Evolutionary conservation across 2,329 filamentous ascomycete species (phyloP).

Genomic region (Fusarium sp.): DNA sequence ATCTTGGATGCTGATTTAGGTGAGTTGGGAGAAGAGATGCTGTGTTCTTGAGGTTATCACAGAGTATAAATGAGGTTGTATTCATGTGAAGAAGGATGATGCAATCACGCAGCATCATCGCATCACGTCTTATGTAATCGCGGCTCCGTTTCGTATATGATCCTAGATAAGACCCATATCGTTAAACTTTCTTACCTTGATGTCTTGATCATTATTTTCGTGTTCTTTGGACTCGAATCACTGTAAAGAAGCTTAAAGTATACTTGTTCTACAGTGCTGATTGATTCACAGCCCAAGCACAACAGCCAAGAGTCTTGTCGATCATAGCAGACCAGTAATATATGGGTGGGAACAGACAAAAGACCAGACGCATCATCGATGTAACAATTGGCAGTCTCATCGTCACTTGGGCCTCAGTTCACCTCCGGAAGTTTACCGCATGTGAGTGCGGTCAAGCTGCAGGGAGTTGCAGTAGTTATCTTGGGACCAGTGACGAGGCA

Average conservation of each 20-base stretch:
- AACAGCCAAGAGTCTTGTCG: neutral
- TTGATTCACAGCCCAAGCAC: neutral
- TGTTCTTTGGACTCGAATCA: neutral
- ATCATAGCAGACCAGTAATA: neutral
- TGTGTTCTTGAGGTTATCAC: neutral
- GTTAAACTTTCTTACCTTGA: neutral
- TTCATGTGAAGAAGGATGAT: slow-evolving; percentile 16
- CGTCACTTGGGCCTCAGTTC: slow-evolving; percentile 3
- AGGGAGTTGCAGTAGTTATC: neutral
- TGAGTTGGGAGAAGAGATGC: neutral
- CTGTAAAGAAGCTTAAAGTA: too few species aligned
- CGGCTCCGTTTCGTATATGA: neutral
- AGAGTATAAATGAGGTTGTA: neutral
- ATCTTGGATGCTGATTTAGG: neutral
- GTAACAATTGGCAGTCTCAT: neutral
- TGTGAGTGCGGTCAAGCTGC: neutral
- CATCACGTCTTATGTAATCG: slow-evolving; percentile 29
- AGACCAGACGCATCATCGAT: slow-evolving; percentile 2
- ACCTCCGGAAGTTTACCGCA: slow-evolving; percentile 18
- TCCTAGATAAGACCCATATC: neutral
- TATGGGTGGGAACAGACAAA: neutral
- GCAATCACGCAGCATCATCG: slow-evolving; percentile 13
- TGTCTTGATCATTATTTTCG: neutral
- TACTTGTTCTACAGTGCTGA: neutral
- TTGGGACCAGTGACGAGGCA: neutral